Base-by-base conservation (phyloP, 2,329 filamentous ascomycete genomes). In the Calonectria ilicicola region DNA sequence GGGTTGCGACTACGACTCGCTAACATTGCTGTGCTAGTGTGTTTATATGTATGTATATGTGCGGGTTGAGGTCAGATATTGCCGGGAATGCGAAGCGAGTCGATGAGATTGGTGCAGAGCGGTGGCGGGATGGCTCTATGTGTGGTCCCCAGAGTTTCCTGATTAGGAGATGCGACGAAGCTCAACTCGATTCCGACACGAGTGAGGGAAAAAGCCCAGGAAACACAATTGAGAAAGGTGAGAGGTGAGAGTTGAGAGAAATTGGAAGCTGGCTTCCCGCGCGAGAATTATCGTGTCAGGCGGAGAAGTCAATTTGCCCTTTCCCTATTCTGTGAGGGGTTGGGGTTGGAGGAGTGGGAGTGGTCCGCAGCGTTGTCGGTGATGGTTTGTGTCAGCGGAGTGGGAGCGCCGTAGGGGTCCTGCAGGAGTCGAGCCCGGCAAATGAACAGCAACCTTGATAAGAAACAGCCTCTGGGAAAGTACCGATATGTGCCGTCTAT, bases 1-100 rank as follows among this genome's bases (percentile, higher is more conserved):
- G 72, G 72, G 74, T 67, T 73, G 72, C 74, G 77, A 67, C 77
- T 72, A 72, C 74, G 75, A 70, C 73, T 74, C 58, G 68, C 70
- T 68, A 79, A 75, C 77, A 79, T 77, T 40, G 35, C 29, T 21
- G 53, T 67, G 14, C 38, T 72, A 66, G 44, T 38, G 70, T 40
- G 62, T 6, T 56, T 56, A 26, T 46, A 40, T 40, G 32, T 46
- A 51, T 15, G 27, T 53, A 42, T 53, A 49, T 46, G 32, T 58
- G 46, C 63, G 23, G 27, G 58, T 46, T 21, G 32, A 49, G 46
- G 46, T 49, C 40, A 65, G 15, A 29, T 38, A 65, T 47, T 21
- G 32, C 63, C 32, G 32, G 46, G 21, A 49, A 35, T 29, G 65
- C 62, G 65, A 67, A 49, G 56, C 64, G 69, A 72, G 40, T 47